phyloP scores from a whole-genome alignment of 1,284 basidiomycete genomes.

The Ganoderma meredithae region DNA sequence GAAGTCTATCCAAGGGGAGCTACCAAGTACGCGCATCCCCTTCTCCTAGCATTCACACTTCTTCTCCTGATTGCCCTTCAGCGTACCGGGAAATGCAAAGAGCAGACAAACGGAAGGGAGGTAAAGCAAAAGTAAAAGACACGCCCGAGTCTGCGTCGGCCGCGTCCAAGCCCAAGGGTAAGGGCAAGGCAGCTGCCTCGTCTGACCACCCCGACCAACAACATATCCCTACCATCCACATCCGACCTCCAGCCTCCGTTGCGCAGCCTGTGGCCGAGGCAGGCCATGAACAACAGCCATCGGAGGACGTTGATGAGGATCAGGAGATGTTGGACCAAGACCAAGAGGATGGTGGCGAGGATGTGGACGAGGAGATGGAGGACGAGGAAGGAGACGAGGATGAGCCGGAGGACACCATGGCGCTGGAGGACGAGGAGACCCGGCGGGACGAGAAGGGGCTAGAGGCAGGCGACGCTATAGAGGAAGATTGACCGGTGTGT shows the following conservation, averaged over 20 bases:
- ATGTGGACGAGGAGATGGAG: slow-evolving; percentile 33
- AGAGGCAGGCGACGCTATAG: slow-evolving; percentile 19
- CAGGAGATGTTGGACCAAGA: slow-evolving; percentile 43
- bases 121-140: slow-evolving; percentile 46
- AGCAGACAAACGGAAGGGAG: slow-evolving; percentile 58
- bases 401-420: slow-evolving; percentile 35
- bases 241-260: slow-evolving; percentile 27
- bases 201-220: slow-evolving; percentile 16
- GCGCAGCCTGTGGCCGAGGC: slow-evolving; percentile 32
- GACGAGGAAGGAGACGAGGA: slow-evolving; percentile 35
- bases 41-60: not conserved
- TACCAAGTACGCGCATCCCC: slow-evolving; percentile 61
- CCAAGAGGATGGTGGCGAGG: slow-evolving; percentile 35
- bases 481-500: slow-evolving; percentile 12
- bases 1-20: slow-evolving; percentile 72
- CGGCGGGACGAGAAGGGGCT: slow-evolving; percentile 30
- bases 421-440: slow-evolving; percentile 35
- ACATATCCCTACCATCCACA: slow-evolving; percentile 36
- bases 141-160: slow-evolving; percentile 33
- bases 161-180: slow-evolving; percentile 35
- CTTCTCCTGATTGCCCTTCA: slow-evolving; percentile 35
- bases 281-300: slow-evolving; percentile 23
- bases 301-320: slow-evolving; percentile 40
- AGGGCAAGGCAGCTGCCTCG: slow-evolving; percentile 35
- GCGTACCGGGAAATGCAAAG: slow-evolving; percentile 68